Evolutionary conservation across 2,329 filamentous ascomycete genomes (phyloP), one percentile per base, ranked within the genome.

Genomic region (Blastomyces gilchristii): DNA sequence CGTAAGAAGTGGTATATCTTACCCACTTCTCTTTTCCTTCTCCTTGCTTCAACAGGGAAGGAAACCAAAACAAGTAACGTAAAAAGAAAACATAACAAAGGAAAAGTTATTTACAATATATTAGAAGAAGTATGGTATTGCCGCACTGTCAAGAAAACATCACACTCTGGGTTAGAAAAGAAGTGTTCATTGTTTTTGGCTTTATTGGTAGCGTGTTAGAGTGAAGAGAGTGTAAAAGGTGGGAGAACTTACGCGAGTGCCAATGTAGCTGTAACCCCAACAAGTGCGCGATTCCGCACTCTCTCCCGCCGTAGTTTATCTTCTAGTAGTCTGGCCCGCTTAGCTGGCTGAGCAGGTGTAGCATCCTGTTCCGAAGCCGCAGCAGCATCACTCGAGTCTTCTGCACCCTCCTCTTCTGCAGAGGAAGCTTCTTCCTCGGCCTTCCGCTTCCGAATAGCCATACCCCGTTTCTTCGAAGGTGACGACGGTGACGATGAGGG

Each of bases 201-300:
- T 34, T 50, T n/a, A 60, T n/a, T 1, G 57, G 37, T 16, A 47
- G 39, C 39, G 11, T 16, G 16, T 11, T 41, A 12, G 58, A 34
- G 22, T 1, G 16, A 22, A 28, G 9, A 52, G 8, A 45, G 4
- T 45, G 22, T 8, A 39, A 25, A 37, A 18, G 16, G 45, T 0
- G 18, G 45, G 45, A n/a, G 12, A 50, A 88, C 91, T 80, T 84
- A 97, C 94, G 92, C 92, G 75, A 97, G 83, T 63, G 90, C 90
- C 74, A 97, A 82, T 57, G 90, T 94, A 63, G 91, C 91, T 66
- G 87, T 90, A 61, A 97, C 84, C 64, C 94, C 93, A 66, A 96
- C 83, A 65, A 96, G 80, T 57, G 94, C 91, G 72, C 91, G 85
- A 76, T 87, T 90, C 77, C 90, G 87, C 68, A 97, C 90, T 71